Base-by-base conservation (phyloP, 768 basidiomycete genomes). In the Thelephora aurantiotincta region DNA sequence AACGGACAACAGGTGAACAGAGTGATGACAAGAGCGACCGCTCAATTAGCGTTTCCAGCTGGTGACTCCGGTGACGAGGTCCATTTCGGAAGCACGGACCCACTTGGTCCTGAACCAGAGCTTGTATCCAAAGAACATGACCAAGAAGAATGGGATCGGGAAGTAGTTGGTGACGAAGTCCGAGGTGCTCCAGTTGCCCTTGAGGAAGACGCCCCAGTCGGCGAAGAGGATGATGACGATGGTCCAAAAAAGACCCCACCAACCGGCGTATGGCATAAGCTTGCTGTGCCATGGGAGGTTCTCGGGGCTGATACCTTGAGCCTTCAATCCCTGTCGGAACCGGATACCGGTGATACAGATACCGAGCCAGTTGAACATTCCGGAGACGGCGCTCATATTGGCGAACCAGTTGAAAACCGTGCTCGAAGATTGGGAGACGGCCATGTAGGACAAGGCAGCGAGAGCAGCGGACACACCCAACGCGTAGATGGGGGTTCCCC, bases 311-410 rank as follows among this genome's bases (percentile, higher is more conserved):
- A 45, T 20, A 13, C 48, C 48, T 18, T 49, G 71, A 6, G 49
- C 57, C 50, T 61, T 60, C 52, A 65, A 43, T 43, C 68, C 71
- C 26, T 57, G 53, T 50, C 64, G 54, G 65, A 71, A 72, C 38
- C 69, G 63, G 37, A 71, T 57, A 60, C 67, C 68, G 16, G 64
- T 64, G 51, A 70, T 46, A 48, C 58, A 60, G 54, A 73, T 71
- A 35, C 60, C 64, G 47, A 58, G 52, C 70, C 70, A 71, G 30
- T 65, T 66, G 38, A 41, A 41, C 38, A 41, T 41, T 22, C 38
- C 38, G 4, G 38, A 41, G 16, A 41, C 52, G 44, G 53, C 5
- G 18, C 46, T 52, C 56, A 69, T 57, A 57, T 67, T 67, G 48
- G 62, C 58, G 46, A 70, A 64, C 57, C 59, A 66, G 41, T 49